Conservation (phyloP, 1,284 basidiomycete genomes). For the Ceratobasidium theobromae region DNA sequence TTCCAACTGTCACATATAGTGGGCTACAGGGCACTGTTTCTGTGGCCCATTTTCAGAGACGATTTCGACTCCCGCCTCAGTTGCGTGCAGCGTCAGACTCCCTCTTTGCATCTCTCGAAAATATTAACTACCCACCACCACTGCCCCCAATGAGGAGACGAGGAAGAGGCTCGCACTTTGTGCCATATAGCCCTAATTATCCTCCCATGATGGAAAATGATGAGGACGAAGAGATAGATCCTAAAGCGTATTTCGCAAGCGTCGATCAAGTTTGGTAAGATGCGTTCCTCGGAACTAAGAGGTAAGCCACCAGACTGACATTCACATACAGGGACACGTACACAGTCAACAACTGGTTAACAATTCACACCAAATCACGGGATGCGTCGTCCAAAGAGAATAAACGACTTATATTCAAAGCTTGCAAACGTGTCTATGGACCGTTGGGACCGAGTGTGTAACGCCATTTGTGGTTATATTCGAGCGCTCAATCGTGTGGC, state of each 20-base stretch:
- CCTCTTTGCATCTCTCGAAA: background rate
- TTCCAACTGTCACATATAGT: too few relatives aligned
- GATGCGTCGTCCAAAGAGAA: background rate
- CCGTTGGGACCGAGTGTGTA: conserved; percentile 11
- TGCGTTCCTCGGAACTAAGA: too few relatives aligned
- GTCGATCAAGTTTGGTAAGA: conserved; percentile 23
- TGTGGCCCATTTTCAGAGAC: background rate
- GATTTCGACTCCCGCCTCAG: background rate
- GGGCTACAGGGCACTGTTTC: too few relatives aligned
- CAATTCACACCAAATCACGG: background rate
- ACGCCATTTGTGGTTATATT: background rate
- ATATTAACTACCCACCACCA: background rate
- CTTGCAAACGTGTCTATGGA: conserved; percentile 23
- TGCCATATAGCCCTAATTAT: background rate
- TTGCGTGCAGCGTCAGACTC: background rate
- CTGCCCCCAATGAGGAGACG: background rate
- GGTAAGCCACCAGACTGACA: too few relatives aligned
- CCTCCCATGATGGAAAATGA: background rate
- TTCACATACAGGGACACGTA: conserved; percentile 16
- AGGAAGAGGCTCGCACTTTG: background rate
- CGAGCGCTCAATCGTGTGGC: background rate
- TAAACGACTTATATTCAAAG: conserved; percentile 20
- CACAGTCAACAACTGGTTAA: conserved; percentile 10
- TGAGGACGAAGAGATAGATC: conserved; percentile 10
- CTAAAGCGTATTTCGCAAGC: background rate